Conservation (phyloP, 768 basidiomycete species). For the Boletus pseudopeckii region DNA sequence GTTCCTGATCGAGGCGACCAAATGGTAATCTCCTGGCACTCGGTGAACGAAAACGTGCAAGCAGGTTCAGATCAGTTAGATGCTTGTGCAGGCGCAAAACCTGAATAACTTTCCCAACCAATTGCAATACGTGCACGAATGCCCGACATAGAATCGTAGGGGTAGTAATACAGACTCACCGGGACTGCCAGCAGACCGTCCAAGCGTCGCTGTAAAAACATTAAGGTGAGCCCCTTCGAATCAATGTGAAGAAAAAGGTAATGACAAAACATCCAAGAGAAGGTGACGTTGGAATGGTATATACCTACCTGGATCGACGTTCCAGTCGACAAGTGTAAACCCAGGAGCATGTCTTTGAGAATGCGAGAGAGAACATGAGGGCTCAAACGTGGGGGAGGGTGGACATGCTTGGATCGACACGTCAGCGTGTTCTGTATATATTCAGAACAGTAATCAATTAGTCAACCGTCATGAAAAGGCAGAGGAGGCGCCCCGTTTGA, state of each 20-base stretch:
- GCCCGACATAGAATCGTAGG: neutral
- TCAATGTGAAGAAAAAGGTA: neutral
- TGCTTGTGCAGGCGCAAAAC: neutral
- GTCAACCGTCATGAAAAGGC: neutral
- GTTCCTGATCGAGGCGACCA: neutral
- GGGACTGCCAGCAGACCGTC: neutral
- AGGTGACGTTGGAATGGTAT: neutral
- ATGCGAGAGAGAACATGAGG: neutral
- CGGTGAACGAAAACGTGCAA: neutral
- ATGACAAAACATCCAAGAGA: neutral
- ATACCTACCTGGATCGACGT: slow-evolving; percentile 4
- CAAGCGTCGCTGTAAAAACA: slow-evolving; percentile 1
- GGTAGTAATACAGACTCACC: slow-evolving; percentile 7
- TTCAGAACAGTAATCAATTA: neutral
- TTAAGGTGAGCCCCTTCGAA: neutral
- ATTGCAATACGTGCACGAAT: neutral
- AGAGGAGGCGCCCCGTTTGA: neutral
- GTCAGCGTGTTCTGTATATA: slow-evolving; percentile 11
- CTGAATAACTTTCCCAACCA: no score
- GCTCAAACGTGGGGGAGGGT: neutral
- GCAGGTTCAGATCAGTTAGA: neutral
- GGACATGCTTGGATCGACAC: slow-evolving; percentile 12
- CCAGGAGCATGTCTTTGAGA: neutral
- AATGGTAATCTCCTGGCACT: no score
- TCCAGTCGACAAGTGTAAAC: slow-evolving; percentile 13